phyloP scores from a whole-genome alignment of 2,329 filamentous ascomycete genomes.

The Aspergillus sp. region DNA sequence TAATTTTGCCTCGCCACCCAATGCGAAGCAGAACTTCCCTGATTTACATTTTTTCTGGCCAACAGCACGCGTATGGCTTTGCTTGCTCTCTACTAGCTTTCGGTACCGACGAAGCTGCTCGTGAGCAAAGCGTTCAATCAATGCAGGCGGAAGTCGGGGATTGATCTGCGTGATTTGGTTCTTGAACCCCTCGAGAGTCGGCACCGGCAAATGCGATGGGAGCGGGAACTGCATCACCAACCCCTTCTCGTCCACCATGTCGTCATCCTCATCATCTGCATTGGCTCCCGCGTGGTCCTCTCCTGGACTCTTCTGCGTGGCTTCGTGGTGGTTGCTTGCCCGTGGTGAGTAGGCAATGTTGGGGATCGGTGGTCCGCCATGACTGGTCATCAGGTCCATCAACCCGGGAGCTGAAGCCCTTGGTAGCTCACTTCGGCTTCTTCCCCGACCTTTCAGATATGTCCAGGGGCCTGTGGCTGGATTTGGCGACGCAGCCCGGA shows the following conservation, averaged over 20 bases:
- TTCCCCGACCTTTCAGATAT: conserved; percentile 49
- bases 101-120: conserved; percentile 82
- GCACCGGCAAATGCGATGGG: conserved; percentile 67
- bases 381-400: conserved; percentile 56
- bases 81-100: conserved; percentile 67
- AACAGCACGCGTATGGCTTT: conserved; percentile 68
- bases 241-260: conserved; percentile 58
- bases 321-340: conserved; percentile 21
- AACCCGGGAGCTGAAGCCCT: conserved; percentile 48
- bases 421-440: conserved; percentile 61
- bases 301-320: conserved; percentile 15
- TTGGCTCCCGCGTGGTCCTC: conserved; percentile 27
- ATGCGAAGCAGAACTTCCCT: conserved; percentile 62
- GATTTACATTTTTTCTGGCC: conserved; percentile 61
- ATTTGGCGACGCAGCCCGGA: conserved; percentile 51
- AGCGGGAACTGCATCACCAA: conserved; percentile 64
- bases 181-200: conserved; percentile 74
- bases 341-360: conserved; percentile 51
- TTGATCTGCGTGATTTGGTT: conserved; percentile 73
- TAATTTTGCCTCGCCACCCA: conserved; percentile 66
- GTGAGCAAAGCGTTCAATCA: conserved; percentile 78
- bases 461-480: conserved; percentile 46
- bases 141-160: conserved; percentile 65
- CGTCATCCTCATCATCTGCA: conserved; percentile 60
- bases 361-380: conserved; percentile 61